phyloP scores from a whole-genome alignment of 177 flowering plant species.

The Vitis hybrid region DNA sequence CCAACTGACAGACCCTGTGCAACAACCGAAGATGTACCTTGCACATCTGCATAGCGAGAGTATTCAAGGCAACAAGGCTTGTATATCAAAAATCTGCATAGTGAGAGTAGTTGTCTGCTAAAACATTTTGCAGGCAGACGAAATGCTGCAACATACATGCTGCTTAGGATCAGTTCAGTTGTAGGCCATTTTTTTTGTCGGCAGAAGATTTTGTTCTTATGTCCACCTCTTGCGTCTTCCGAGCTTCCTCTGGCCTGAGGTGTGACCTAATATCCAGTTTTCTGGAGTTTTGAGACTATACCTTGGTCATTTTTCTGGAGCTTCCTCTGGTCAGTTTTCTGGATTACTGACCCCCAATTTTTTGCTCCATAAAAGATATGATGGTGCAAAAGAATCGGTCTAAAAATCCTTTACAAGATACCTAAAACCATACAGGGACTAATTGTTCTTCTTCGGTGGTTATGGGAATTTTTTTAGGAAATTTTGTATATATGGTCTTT shows the following conservation, averaged over 20 bases:
- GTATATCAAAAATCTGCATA: constrained; percentile 33
- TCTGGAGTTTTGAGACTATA: neutral
- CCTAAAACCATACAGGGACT: too few species aligned
- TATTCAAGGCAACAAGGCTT: neutral
- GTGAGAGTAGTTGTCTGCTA: neutral
- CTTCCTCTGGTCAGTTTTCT: neutral
- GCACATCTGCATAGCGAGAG: constrained; percentile 50
- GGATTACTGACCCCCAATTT: neutral
- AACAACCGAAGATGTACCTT: constrained; percentile 46
- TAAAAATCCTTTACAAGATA: too few species aligned
- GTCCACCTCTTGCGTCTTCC: neutral
- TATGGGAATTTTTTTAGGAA: too few species aligned
- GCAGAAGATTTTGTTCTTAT: neutral
- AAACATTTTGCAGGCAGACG: neutral
- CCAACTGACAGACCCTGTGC: constrained; percentile 10
- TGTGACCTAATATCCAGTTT: neutral
- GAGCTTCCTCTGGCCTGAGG: neutral
- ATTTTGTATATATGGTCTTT: too few species aligned
- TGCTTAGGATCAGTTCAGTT: neutral
- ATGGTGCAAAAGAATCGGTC: too few species aligned
- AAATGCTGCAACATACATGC: neutral
- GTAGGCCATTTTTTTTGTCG: neutral
- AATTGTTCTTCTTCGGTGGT: too few species aligned
- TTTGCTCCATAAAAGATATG: neutral
- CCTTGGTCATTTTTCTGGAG: neutral